Base-by-base conservation (phyloP, 371 early-diverging fungal species). In the Mortierella sp. region DNA sequence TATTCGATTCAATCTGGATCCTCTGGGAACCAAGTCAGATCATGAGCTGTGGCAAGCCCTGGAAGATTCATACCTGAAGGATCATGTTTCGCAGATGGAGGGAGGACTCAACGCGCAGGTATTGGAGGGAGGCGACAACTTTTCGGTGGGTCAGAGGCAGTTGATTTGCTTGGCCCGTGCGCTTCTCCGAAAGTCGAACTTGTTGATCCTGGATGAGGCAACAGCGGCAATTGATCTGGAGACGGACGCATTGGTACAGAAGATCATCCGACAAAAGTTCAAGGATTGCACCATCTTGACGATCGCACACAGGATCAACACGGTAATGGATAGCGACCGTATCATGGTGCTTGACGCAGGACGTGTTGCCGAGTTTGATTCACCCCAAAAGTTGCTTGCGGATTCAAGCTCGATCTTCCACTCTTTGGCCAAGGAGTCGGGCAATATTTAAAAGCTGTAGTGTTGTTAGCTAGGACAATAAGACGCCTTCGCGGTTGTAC, bases 281-380 rank as follows among this genome's bases (percentile, higher is more conserved):
- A 34, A 34, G 34, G 34, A 34, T 10, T 34, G 34, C 34, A 34
- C 34, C 7, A 34, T 34, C 34, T 34, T 34, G 34, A 34, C 34
- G 34, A 34, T 34, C 10, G 34, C 34, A 34, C 34, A 34, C 10
- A 34, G 34, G 34, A 34, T 34, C 34, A 34, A 34, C 10, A 34
- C 34, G 34, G 34, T 34, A 10, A 34, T 34, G 34, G 34, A 34
- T 34, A 34, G 34, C 34, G 34, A 34, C 22, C 57, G 86, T 48
- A 94, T 96, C 58, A 76, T 96, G 51, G 95, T 96, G 4, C 68
- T 96, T 17, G 92, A 94, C 48, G 71, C 84, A 24, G 96, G 96
- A 9, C 52, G 69, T 28, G 83, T 96, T 54, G 90, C 85, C 6
- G 97, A 96, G 71, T 90, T 90, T 55, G 95, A 93, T 63, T 71